Evolutionary conservation across 2,329 filamentous ascomycete species (phyloP).

Genomic region (Colletotrichum sp.): DNA sequence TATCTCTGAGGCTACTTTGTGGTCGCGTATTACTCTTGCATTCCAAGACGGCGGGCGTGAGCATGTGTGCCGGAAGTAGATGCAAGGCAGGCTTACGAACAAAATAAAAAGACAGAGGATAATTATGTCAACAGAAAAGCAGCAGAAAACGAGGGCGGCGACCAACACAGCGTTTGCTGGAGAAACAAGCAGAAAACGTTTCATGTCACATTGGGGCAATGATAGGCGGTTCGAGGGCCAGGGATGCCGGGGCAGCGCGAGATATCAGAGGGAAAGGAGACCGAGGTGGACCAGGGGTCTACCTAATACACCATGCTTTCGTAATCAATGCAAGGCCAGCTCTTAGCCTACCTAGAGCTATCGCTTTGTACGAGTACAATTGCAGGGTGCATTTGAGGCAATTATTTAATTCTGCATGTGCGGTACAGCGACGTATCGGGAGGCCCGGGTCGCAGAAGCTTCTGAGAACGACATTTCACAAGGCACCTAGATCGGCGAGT

Average conservation of each 20-base stretch:
- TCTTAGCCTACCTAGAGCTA: background rate
- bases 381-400: background rate
- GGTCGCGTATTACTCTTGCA: background rate
- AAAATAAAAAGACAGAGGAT: background rate
- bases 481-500: background rate
- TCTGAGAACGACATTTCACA: background rate
- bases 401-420: background rate
- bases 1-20: background rate
- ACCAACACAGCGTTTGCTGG: background rate
- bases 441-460: background rate
- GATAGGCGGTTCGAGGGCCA: slow-evolving; percentile 1
- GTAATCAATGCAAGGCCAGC: background rate
- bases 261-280: background rate
- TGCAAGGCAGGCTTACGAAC: background rate
- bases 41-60: background rate
- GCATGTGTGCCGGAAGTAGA: background rate
- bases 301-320: background rate
- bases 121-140: background rate
- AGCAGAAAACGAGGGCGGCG: background rate
- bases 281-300: background rate
- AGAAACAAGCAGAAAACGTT: slow-evolving; percentile 6
- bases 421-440: background rate
- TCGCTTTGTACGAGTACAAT: background rate
- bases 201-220: slow-evolving; percentile 8
- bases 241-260: background rate